These are phyloP conservation scores for Carpinus viminea DNA, from an alignment of 306 rosid species.

Conservation along the genomic window DNA sequence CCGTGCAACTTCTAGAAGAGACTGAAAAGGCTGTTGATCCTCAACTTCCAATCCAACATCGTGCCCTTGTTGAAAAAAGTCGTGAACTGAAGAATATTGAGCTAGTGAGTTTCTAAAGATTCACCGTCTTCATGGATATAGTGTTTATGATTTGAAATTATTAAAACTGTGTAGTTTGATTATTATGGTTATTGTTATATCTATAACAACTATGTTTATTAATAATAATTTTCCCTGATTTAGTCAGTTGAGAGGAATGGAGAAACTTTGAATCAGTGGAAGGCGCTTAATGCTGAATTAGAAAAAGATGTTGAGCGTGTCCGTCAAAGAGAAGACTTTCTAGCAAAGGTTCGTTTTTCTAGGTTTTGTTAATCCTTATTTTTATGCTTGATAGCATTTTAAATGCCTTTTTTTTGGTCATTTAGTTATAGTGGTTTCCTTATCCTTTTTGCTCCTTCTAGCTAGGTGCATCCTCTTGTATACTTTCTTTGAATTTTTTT, in stretches of 20 bases:
- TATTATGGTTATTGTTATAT: background rate
- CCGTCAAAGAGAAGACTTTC: constrained; percentile 86
- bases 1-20: constrained; percentile 88
- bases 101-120: constrained; percentile 46
- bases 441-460: no score
- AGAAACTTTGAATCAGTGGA: constrained; percentile 74
- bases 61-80: constrained; percentile 71
- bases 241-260: constrained; percentile 87
- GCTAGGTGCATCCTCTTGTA: no score
- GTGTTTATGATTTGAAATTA: constrained; percentile 8
- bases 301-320: constrained; percentile 94
- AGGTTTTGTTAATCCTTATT: constrained; percentile 23
- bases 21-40: constrained; percentile 96
- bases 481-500: no score
- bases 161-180: background rate
- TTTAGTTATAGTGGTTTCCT: no score
- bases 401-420: background rate
- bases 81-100: constrained; percentile 70
- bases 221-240: constrained; percentile 12
- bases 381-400: background rate
- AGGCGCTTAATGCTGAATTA: constrained; percentile 73
- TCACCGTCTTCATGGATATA: constrained; percentile 18
- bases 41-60: constrained; percentile 73
- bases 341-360: constrained; percentile 56
- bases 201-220: background rate